A percentile compares a stretch with the other conserved stretches of the same genome.
Evolutionary conservation across 176 grass and related monocot genomes (phyloP).

Genomic region (Saccharum officinarum): DNA sequence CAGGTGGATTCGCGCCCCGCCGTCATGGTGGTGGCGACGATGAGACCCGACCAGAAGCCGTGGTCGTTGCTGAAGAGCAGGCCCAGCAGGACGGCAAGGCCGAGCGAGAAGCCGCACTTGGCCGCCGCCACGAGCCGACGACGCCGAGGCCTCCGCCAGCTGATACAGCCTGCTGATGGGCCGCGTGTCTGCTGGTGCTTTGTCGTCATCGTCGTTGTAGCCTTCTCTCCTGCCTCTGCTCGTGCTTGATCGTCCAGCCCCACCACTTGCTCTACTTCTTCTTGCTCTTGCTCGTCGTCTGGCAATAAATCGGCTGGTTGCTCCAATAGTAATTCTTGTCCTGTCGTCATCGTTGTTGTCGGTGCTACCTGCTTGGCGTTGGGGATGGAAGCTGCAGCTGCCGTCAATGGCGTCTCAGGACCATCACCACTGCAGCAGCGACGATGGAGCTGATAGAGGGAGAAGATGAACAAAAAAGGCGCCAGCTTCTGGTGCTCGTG

Average conservation of each 20-base stretch:
- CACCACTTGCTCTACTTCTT: not conserved
- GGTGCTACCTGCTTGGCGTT: not conserved
- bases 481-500: not conserved
- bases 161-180: not conserved
- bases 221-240: not conserved
- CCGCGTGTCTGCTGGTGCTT: not conserved
- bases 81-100: constrained; percentile 70
- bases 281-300: not conserved
- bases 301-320: not conserved
- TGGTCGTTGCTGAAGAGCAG: constrained; percentile 70
- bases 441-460: constrained; percentile 40
- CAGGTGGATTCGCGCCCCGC: constrained; percentile 61
- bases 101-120: constrained; percentile 62
- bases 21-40: constrained; percentile 76
- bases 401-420: not conserved
- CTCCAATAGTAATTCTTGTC: not conserved
- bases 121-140: constrained; percentile 38
- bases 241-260: not conserved
- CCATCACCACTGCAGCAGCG: not conserved
- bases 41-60: constrained; percentile 80
- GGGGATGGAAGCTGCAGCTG: not conserved
- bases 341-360: not conserved
- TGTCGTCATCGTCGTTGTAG: not conserved
- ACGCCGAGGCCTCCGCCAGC: not conserved
- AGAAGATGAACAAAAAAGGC: constrained; percentile 72